A percentile compares a stretch with the other conserved stretches of the same genome.
These are phyloP conservation scores for Eimeria necatrix DNA, from an alignment of 169 alveolate genomes.

Conservation along the genomic window DNA sequence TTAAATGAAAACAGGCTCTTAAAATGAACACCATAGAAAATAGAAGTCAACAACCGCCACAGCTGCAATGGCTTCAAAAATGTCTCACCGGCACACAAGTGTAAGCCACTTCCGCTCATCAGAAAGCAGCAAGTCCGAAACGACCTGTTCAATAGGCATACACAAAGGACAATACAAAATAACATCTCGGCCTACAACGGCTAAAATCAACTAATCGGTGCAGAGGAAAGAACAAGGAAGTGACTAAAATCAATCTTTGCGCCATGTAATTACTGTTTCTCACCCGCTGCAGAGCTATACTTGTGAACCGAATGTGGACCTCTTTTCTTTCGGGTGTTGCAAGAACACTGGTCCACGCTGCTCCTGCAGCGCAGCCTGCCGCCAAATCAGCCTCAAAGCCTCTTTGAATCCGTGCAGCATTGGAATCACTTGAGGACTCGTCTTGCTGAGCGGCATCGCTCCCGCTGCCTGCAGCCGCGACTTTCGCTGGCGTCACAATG, in stretches of 20 bases:
- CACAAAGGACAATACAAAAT: neutral
- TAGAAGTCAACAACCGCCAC: too few relatives aligned
- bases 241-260: too few relatives aligned
- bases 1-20: neutral
- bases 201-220: too few relatives aligned
- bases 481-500: conserved; percentile 74
- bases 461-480: conserved; percentile 66
- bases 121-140: conserved; percentile 77
- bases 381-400: conserved; percentile 25
- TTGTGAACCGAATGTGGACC: conserved; percentile 75
- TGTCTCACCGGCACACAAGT: conserved; percentile 77
- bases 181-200: neutral
- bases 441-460: conserved; percentile 30
- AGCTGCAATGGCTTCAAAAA: too few relatives aligned
- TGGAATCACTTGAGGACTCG: neutral
- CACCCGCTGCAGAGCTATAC: conserved; percentile 80
- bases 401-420: neutral
- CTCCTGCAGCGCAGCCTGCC: conserved; percentile 59
- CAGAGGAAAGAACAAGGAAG: too few relatives aligned
- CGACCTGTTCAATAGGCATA: conserved; percentile 46
- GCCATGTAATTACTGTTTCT: neutral
- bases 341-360: conserved; percentile 70
- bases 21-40: neutral
- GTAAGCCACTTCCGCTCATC: conserved; percentile 82
- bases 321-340: conserved; percentile 76